phyloP scores from a whole-genome alignment of 169 alveolate genomes.

The Eimeria maxima region DNA sequence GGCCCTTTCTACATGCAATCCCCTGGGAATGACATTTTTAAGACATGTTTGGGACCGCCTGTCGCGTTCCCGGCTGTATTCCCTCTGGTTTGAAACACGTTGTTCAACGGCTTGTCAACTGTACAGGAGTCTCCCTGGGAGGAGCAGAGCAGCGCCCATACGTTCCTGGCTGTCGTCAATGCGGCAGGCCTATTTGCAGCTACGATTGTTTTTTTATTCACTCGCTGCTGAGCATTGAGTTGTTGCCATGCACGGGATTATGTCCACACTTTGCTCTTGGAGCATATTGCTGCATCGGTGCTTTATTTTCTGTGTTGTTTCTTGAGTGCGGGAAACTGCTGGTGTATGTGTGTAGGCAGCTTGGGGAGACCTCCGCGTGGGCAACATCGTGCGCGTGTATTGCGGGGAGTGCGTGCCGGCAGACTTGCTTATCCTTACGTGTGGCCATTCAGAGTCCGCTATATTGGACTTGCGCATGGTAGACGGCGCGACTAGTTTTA shows the following conservation, averaged over 20 bases:
- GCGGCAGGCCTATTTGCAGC: too few relatives aligned
- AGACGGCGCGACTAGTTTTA: conserved; percentile 40
- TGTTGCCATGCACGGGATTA: too few relatives aligned
- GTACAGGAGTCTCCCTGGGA: too few relatives aligned
- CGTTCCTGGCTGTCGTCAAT: too few relatives aligned
- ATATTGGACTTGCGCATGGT: conserved; percentile 47
- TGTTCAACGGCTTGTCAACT: too few relatives aligned
- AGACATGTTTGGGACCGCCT: too few relatives aligned
- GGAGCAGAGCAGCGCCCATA: too few relatives aligned
- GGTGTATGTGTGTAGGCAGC: conserved; percentile 74
- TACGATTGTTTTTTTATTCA: too few relatives aligned
- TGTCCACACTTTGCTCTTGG: neutral
- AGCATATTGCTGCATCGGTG: neutral
- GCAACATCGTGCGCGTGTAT: conserved; percentile 95
- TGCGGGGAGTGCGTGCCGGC: conserved; percentile 95
- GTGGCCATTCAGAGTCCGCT: conserved; percentile 86
- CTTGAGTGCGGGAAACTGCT: neutral
- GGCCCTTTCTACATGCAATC: neutral
- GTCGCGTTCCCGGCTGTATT: too few relatives aligned
- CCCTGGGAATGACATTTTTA: too few relatives aligned
- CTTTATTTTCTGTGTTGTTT: neutral
- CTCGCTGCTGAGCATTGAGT: too few relatives aligned
- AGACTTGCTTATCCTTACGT: conserved; percentile 94
- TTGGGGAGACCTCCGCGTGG: conserved; percentile 95
- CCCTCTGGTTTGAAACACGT: too few relatives aligned